phyloP scores from a whole-genome alignment of 2,329 filamentous ascomycete species.

The Trichoderma gracile region DNA sequence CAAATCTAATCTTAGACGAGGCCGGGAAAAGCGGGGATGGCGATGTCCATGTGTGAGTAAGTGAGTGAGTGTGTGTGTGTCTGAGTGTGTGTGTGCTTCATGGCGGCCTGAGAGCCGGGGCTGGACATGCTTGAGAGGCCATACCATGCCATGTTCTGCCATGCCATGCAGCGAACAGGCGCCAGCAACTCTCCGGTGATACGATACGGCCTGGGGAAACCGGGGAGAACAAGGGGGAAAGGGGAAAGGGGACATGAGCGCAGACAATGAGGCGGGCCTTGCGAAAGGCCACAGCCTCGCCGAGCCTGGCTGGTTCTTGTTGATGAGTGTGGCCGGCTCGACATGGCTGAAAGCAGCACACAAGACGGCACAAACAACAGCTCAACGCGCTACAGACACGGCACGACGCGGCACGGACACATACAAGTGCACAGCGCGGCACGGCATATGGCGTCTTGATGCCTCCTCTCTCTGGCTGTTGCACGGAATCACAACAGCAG shows the following conservation, averaged over 20 bases:
- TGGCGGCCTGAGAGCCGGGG: constrained; percentile 5
- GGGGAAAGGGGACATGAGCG: neutral
- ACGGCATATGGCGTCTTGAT: neutral
- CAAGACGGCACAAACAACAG: too few species aligned
- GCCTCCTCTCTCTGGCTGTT: neutral
- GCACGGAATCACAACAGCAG: neutral
- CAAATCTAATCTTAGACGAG: constrained; percentile 4
- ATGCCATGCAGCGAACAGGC: constrained; percentile 11
- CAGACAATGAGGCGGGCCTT: neutral
- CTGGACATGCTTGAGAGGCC: constrained; percentile 7
- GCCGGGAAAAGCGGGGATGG: constrained; percentile 11
- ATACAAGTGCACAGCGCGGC: neutral
- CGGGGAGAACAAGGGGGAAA: neutral
- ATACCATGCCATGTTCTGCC: neutral
- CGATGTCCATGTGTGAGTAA: neutral
- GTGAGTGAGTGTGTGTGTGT: too few species aligned
- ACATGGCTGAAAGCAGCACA: too few species aligned
- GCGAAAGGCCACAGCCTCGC: neutral
- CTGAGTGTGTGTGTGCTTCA: neutral
- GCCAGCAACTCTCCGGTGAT: constrained; percentile 11
- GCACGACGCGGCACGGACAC: neutral
- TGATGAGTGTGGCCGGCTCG: neutral
- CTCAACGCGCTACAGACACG: too few species aligned
- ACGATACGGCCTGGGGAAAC: constrained; percentile 17
- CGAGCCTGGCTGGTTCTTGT: too few species aligned